phyloP scores from a whole-genome alignment of 768 basidiomycete genomes.

The Lactifluus subvellereus region DNA sequence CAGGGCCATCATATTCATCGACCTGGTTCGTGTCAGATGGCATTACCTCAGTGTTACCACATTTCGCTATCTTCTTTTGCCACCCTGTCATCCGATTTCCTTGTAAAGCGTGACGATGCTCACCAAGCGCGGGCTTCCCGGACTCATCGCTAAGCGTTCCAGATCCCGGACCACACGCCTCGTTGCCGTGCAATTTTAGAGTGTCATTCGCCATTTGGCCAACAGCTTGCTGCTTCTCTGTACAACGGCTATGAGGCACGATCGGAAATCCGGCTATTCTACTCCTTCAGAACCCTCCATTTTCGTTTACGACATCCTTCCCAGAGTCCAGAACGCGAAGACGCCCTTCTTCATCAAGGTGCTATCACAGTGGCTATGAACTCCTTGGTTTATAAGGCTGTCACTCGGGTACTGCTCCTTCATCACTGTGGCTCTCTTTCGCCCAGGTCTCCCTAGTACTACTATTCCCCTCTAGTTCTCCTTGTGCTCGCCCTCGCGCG shows the following conservation, averaged over 20 bases:
- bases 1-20: not conserved
- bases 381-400: constrained; percentile 17
- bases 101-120: not conserved
- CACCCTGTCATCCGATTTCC: constrained; percentile 1
- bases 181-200: constrained; percentile 17
- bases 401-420: not conserved
- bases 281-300: constrained; percentile 4
- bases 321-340: constrained; percentile 19
- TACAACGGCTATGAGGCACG: constrained; percentile 14
- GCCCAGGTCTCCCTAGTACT: not conserved
- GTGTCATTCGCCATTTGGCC: constrained; percentile 19
- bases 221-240: not conserved
- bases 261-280: constrained; percentile 14
- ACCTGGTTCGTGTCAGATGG: not conserved
- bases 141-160: constrained; percentile 21
- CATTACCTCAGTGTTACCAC: constrained; percentile 17
- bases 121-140: constrained; percentile 10
- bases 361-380: constrained; percentile 1
- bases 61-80: not conserved
- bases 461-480: not conserved
- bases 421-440: constrained; percentile 8
- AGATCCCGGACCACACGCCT: constrained; percentile 12
- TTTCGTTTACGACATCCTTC: constrained; percentile 19
- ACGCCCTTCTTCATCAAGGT: constrained; percentile 10
- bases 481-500: constrained; percentile 2